phyloP scores from a whole-genome alignment of 139 green algal species.

The Pycnococcus provasolii region DNA sequence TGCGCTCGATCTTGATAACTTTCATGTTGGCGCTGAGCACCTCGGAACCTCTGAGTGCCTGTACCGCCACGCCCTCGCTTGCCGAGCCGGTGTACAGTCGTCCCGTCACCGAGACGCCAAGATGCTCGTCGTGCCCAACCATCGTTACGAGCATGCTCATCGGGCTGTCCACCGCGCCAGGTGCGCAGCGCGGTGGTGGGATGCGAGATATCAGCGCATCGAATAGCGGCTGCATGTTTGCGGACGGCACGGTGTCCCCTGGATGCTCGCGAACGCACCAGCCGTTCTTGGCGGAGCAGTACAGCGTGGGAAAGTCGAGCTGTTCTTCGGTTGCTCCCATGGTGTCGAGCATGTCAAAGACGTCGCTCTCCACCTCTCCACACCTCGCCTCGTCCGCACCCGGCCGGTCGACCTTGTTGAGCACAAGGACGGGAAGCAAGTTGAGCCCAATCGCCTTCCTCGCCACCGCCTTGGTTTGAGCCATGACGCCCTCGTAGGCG shows the following conservation, averaged over 20 bases:
- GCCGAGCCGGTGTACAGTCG: slow-evolving; percentile 51
- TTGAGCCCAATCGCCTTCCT: slow-evolving; percentile 61
- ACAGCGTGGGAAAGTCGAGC: slow-evolving; percentile 77
- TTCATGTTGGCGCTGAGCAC: slow-evolving; percentile 50
- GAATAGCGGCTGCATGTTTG: slow-evolving; percentile 63
- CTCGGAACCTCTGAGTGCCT: slow-evolving; percentile 43
- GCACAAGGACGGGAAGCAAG: slow-evolving; percentile 60
- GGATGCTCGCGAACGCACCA: slow-evolving; percentile 7
- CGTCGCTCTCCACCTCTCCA: slow-evolving; percentile 44
- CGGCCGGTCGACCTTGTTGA: slow-evolving; percentile 71
- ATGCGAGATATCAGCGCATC: slow-evolving; percentile 57
- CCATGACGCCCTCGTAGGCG: slow-evolving; percentile 62
- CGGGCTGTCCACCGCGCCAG: slow-evolving; percentile 21
- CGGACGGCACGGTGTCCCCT: not conserved
- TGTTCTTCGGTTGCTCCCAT: slow-evolving; percentile 72
- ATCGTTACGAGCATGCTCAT: slow-evolving; percentile 75
- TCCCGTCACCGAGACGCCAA: slow-evolving; percentile 67
- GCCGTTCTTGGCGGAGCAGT: slow-evolving; percentile 56
- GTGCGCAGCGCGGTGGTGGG: slow-evolving; percentile 38
- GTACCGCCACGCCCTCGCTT: slow-evolving; percentile 49
- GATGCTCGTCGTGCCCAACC: slow-evolving; percentile 64
- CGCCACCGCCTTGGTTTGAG: slow-evolving; percentile 85
- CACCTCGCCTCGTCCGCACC: slow-evolving; percentile 43
- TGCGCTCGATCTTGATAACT: slow-evolving; percentile 42
- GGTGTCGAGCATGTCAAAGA: slow-evolving; percentile 76